These are phyloP conservation scores for Aspergillus sp. DNA, from an alignment of 2,329 filamentous ascomycete genomes.

Conservation along the genomic window DNA sequence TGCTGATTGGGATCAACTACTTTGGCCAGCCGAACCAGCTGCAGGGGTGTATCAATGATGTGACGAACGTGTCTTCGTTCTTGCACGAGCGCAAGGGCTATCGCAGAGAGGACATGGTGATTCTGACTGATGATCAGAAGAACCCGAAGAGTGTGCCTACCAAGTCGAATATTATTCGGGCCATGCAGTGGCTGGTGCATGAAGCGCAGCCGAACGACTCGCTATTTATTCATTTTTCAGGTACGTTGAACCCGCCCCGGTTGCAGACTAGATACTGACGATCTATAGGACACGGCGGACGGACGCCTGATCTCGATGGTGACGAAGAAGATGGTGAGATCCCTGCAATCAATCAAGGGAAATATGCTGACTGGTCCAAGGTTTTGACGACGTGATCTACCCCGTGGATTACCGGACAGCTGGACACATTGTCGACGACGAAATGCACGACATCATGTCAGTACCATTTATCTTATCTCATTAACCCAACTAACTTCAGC, in stretches of 20 bases:
- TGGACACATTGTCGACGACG: slow-evolving; percentile 74
- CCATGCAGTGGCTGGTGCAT: slow-evolving; percentile 99
- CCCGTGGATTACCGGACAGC: slow-evolving; percentile 69
- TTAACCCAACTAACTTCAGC: background rate
- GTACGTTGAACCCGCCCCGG: no score
- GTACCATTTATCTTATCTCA: background rate
- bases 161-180: slow-evolving; percentile 88
- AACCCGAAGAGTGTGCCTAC: slow-evolving; percentile 97
- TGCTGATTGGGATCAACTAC: slow-evolving; percentile 95
- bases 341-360: background rate
- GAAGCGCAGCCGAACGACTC: slow-evolving; percentile 90
- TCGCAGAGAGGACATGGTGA: slow-evolving; percentile 94
- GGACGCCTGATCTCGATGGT: slow-evolving; percentile 70
- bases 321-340: slow-evolving; percentile 67
- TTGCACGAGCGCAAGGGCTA: slow-evolving; percentile 84
- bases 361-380: slow-evolving; percentile 17
- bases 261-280: no score
- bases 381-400: slow-evolving; percentile 76
- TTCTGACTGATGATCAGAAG: slow-evolving; percentile 91
- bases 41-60: slow-evolving; percentile 93
- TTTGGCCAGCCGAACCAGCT: slow-evolving; percentile 87
- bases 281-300: slow-evolving; percentile 66
- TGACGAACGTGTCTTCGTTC: slow-evolving; percentile 92
- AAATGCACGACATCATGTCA: slow-evolving; percentile 70
- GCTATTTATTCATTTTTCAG: slow-evolving; percentile 94